Evolutionary conservation across 164 flowering plant species (phyloP).

Genomic region (Tetrastigma voinierianum): DNA sequence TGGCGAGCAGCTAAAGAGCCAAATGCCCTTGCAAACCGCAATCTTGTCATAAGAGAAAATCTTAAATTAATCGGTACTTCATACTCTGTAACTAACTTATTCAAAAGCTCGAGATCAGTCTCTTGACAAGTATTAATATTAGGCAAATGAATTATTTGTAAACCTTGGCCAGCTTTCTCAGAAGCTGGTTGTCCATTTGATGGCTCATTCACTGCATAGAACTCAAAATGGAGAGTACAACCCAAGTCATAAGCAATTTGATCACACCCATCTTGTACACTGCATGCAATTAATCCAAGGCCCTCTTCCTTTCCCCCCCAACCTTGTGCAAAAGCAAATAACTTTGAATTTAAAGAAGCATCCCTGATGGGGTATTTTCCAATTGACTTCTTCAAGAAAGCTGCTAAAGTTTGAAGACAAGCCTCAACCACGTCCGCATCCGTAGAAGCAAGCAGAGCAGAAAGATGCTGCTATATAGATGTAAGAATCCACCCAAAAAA

Average conservation of each 20-base stretch:
- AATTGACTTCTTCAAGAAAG: constrained; percentile 76
- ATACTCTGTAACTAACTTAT: constrained; percentile 58
- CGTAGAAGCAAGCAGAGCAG: constrained; percentile 79
- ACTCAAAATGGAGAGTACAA: constrained; percentile 89
- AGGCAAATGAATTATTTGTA: constrained; percentile 78
- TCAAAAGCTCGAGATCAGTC: constrained; percentile 76
- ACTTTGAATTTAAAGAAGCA: constrained; percentile 60
- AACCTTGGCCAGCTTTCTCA: constrained; percentile 43
- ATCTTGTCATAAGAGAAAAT: constrained; percentile 78
- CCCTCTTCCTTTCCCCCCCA: constrained; percentile 99
- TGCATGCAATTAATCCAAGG: constrained; percentile 81
- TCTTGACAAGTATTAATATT: constrained; percentile 39
- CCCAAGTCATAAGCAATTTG: constrained; percentile 58
- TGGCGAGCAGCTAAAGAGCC: constrained; percentile 63
- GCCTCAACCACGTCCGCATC: constrained; percentile 93
- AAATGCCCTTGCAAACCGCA: constrained; percentile 89
- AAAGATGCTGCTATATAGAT: constrained; percentile 76
- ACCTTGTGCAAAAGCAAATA: constrained; percentile 90
- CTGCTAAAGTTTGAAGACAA: constrained; percentile 80
- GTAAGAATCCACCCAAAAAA: constrained; percentile 12
- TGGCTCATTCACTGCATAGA: constrained; percentile 52
- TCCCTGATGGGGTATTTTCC: constrained; percentile 72
- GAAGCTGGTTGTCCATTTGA: constrained; percentile 23
- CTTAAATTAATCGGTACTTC: constrained; percentile 70
- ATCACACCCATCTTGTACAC: constrained; percentile 56